These are phyloP conservation scores for Globisporangium middletonii DNA, from an alignment of 352 stramenopile species.

Conservation along the genomic window DNA sequence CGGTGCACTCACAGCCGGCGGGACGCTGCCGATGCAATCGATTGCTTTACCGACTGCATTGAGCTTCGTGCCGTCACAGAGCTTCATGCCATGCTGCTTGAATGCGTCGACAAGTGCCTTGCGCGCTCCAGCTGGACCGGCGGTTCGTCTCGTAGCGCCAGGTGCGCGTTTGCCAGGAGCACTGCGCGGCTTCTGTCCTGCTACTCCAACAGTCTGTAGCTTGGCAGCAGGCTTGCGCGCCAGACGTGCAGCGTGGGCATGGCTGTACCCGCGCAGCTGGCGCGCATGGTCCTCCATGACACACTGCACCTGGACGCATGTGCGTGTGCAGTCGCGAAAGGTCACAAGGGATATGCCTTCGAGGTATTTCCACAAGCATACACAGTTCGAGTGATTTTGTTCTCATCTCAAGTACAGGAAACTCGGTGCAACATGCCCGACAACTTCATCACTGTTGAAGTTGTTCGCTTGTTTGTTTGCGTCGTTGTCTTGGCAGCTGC, in stretches of 20 bases:
- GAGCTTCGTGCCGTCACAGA: constrained; percentile 70
- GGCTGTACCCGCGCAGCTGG: constrained; percentile 3
- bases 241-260: background rate
- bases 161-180: background rate
- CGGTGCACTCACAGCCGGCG: constrained; percentile 29
- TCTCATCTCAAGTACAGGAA: too few species aligned
- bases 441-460: too few species aligned
- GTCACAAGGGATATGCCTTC: too few species aligned
- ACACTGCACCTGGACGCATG: background rate
- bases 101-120: constrained; percentile 63
- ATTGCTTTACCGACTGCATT: constrained; percentile 65
- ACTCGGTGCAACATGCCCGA: too few species aligned
- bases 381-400: too few species aligned
- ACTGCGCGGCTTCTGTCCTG: too few species aligned
- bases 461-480: too few species aligned
- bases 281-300: constrained; percentile 7
- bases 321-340: background rate
- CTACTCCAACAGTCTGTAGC: background rate
- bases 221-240: background rate
- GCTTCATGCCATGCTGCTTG: constrained; percentile 57
- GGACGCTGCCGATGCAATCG: constrained; percentile 38
- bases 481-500: too few species aligned
- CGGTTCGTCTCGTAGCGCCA: too few species aligned
- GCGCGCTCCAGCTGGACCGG: background rate
- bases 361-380: too few species aligned